phyloP scores from a whole-genome alignment of 225 moss, liverwort and hornwort species.

The Pseudisothecium myosuroides region DNA sequence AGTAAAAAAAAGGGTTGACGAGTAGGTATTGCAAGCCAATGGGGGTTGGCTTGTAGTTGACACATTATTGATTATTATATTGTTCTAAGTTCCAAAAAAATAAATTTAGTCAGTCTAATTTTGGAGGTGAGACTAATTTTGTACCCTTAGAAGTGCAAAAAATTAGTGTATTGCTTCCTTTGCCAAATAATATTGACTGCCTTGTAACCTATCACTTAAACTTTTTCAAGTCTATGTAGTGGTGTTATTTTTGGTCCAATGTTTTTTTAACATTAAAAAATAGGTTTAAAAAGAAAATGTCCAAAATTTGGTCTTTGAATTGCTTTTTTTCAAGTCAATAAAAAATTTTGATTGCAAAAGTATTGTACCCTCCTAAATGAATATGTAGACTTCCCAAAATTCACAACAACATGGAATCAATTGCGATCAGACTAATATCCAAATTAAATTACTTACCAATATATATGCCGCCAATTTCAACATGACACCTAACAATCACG shows the following conservation, averaged over 20 bases:
- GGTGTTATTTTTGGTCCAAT: background rate
- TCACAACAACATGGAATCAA: rapidly evolving
- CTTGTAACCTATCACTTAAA: background rate
- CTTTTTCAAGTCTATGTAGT: background rate
- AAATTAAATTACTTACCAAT: background rate
- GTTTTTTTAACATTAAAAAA: background rate
- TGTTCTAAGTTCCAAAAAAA: background rate
- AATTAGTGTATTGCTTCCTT: no score
- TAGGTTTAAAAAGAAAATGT: background rate
- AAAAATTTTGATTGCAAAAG: background rate
- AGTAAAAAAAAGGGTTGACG: no score
- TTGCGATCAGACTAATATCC: background rate
- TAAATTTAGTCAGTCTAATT: background rate
- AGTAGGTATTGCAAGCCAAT: background rate
- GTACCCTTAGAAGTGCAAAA: no score
- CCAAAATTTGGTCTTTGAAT: background rate
- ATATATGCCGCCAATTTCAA: no score
- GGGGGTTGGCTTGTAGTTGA: no score
- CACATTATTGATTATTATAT: background rate
- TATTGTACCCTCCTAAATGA: rapidly evolving
- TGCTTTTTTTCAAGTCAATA: rapidly evolving
- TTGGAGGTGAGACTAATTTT: background rate
- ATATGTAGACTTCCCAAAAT: background rate
- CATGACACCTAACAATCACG: rapidly evolving
- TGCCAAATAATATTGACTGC: rapidly evolving